A percentile compares a stretch with the other conserved stretches of the same genome.
phyloP scores from a whole-genome alignment of 1,284 basidiomycete species.

The Abortiporus biennis region DNA sequence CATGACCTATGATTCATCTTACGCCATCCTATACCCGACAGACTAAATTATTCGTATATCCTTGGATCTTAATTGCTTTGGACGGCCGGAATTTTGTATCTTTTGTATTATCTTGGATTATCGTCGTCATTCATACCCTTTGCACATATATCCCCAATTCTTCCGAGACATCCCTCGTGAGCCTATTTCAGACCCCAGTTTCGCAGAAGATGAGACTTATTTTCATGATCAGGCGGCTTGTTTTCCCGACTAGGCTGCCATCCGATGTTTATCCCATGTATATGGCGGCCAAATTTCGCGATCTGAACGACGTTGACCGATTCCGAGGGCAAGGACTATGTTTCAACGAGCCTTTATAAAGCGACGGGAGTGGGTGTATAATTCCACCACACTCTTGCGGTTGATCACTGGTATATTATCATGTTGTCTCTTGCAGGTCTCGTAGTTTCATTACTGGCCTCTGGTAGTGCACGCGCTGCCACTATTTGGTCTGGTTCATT shows the following conservation, averaged over 20 bases:
- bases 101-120: constrained; percentile 12
- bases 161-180: constrained; percentile 17
- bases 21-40: background rate
- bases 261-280: constrained; percentile 21
- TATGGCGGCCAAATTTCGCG: constrained; percentile 19
- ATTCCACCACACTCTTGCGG: too few species aligned
- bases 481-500: constrained; percentile 49
- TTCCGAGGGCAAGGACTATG: too few species aligned
- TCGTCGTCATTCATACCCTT: constrained; percentile 6
- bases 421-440: too few species aligned
- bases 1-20: background rate
- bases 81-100: constrained; percentile 4
- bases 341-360: too few species aligned
- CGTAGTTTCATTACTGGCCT: too few species aligned
- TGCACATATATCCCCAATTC: constrained; percentile 22
- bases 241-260: constrained; percentile 9
- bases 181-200: too few species aligned
- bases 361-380: too few species aligned
- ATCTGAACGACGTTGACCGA: too few species aligned
- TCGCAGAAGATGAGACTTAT: too few species aligned
- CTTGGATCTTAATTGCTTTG: constrained; percentile 9
- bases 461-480: constrained; percentile 34
- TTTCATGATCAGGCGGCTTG: constrained; percentile 19
- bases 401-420: too few species aligned
- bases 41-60: constrained; percentile 16